These are phyloP conservation scores for Puya raimondii DNA, from an alignment of 176 grass and related monocot species.

Conservation along the genomic window DNA sequence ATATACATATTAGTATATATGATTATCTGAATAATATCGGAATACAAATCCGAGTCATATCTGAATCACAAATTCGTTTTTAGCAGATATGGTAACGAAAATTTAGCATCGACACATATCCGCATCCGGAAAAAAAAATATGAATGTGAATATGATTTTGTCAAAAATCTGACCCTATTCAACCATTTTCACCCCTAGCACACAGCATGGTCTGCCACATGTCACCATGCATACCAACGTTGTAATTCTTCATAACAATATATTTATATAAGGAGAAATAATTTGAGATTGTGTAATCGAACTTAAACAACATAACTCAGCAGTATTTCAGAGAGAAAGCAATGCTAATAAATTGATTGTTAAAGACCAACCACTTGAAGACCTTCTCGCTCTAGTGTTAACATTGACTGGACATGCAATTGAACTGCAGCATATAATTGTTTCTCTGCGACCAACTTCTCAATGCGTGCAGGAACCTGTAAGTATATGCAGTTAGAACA, in stretches of 20 bases:
- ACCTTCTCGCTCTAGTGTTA: slow-evolving; percentile 91
- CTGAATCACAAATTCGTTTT: too few species aligned
- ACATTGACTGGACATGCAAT: slow-evolving; percentile 85
- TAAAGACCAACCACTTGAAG: slow-evolving; percentile 84
- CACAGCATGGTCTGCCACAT: background rate
- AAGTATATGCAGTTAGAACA: slow-evolving; percentile 12
- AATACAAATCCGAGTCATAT: too few species aligned
- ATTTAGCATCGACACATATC: too few species aligned
- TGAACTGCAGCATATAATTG: slow-evolving; percentile 95
- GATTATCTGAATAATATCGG: too few species aligned
- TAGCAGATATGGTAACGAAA: too few species aligned
- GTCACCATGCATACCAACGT: background rate
- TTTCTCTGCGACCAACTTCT: slow-evolving; percentile 75
- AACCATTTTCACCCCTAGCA: too few species aligned
- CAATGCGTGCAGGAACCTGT: slow-evolving; percentile 92
- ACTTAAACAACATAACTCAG: background rate
- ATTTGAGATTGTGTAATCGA: background rate
- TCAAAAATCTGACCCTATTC: too few species aligned
- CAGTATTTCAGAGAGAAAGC: background rate
- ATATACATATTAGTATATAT: too few species aligned
- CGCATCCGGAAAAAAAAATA: too few species aligned
- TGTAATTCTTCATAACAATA: background rate
- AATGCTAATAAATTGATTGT: background rate
- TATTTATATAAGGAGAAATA: background rate
- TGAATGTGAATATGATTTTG: too few species aligned